Conservation (phyloP, 2,329 filamentous ascomycete species). For the Colletotrichum costaricense region DNA sequence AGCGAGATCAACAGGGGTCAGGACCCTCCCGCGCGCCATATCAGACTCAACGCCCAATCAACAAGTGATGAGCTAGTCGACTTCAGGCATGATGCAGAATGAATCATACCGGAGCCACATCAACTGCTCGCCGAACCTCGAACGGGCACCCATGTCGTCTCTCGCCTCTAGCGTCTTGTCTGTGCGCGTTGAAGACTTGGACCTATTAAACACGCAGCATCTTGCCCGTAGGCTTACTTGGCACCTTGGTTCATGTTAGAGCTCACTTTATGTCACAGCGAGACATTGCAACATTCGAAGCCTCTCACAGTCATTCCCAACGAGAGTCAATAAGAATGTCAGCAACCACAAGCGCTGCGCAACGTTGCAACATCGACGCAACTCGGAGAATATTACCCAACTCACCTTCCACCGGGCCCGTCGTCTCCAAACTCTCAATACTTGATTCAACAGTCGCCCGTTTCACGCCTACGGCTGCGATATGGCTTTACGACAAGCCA, state of each 20-base stretch:
- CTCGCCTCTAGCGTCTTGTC: neutral
- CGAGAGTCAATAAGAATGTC: neutral
- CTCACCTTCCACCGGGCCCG: neutral
- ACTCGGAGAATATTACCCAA: slow-evolving; percentile 9
- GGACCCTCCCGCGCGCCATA: neutral
- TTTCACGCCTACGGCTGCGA: slow-evolving; percentile 52
- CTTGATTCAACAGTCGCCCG: slow-evolving; percentile 55
- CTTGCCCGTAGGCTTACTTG: neutral
- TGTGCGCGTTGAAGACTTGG: neutral
- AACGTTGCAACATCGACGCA: neutral
- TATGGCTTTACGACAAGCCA: slow-evolving; percentile 55
- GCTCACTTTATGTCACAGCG: neutral
- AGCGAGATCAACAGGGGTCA: neutral
- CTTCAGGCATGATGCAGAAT: slow-evolving; percentile 12
- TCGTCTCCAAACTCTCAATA: slow-evolving; percentile 47
- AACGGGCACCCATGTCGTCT: neutral
- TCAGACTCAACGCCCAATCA: neutral
- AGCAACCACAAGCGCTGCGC: too few species aligned
- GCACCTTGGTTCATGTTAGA: too few species aligned
- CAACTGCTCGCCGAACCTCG: neutral
- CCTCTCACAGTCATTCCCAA: neutral
- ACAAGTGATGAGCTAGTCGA: neutral
- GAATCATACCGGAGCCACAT: slow-evolving; percentile 19
- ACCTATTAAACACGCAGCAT: neutral
- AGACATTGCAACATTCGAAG: neutral